These are phyloP conservation scores for Penicillium riverlandense DNA, from an alignment of 495 filamentous ascomycete genomes.

Conservation along the genomic window DNA sequence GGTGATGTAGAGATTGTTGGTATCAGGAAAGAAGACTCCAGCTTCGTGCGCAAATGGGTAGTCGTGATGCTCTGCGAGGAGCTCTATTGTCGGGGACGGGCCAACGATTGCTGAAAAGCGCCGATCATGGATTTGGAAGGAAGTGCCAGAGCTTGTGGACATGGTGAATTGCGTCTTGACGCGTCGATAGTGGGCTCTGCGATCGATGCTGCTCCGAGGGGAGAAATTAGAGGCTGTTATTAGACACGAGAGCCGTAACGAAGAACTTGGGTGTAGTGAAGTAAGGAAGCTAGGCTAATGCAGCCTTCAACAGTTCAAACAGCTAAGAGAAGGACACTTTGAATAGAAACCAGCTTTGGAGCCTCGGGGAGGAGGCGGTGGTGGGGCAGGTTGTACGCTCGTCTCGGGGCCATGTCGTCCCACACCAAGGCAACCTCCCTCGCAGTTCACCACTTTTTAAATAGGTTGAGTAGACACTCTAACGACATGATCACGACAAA, in stretches of 20 bases:
- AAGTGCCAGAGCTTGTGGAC: background rate
- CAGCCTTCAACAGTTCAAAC: background rate
- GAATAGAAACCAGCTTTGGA: background rate
- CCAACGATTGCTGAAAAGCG: conserved; percentile 26
- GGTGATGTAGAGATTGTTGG: conserved; percentile 50
- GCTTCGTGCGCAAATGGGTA: conserved; percentile 53
- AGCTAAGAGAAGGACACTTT: background rate
- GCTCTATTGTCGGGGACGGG: conserved; percentile 18
- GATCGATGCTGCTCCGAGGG: background rate
- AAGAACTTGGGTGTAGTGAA: background rate
- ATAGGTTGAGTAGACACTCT: background rate
- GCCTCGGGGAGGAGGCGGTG: background rate
- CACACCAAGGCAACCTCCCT: background rate
- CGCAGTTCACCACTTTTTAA: background rate
- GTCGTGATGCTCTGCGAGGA: conserved; percentile 23
- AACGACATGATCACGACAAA: background rate
- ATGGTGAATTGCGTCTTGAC: background rate
- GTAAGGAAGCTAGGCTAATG: background rate
- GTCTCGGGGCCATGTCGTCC: background rate
- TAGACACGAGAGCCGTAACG: background rate
- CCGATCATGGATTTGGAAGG: conserved; percentile 16
- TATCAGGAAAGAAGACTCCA: conserved; percentile 43
- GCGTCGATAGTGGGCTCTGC: background rate
- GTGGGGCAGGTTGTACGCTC: background rate
- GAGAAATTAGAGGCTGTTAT: background rate